Evolutionary conservation across 2,329 filamentous ascomycete genomes (phyloP), one percentile per base, ranked within the genome.

Genomic region (Fusarium verticillioides): DNA sequence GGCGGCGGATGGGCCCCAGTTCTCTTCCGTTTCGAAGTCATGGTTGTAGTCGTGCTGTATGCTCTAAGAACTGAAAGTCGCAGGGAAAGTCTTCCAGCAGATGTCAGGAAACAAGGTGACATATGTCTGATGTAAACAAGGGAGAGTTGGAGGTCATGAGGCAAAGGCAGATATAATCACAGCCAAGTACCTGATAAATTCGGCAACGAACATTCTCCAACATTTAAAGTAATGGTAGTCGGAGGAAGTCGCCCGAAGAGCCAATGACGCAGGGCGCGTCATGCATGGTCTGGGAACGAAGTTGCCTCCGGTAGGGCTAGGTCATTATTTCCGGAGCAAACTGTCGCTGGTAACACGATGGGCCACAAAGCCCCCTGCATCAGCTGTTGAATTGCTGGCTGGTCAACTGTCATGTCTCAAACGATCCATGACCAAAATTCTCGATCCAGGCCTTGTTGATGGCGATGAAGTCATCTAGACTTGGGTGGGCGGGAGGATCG

Each of bases 21-120:
- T 60, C 79, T 82, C 72, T 84, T 85, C 54, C 84, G 80, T 71
- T 85, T 86, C 8, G 79, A 44, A 4, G 78, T 78, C 84, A 85
- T 86, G 16, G 37, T 63, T 30, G 49, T 28, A 23, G 58, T 50
- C 42, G 34, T 69, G 46, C 43, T 34, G 21, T 66, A 42, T 32
- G 26, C 62, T 70, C 62, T 69, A 34, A 36, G 59, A 26, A 44
- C n/a, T 26, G 30, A 49, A n/a, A 39, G 30, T 23, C 66, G 28
- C 46, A 62, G 49, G 52, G n/a, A 52, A 30, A 59, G 46, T 30
- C 32, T 61, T 49, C 60, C 54, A 32, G 62, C 43, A 75, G 54
- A 58, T 60, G 53, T n/a, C 32, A 60, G 30, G 28, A 61, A 44
- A 46, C 57, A 53, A 36, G 37, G 44, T 59, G 39, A 52, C 66